These are phyloP conservation scores for Moesziomyces sp. DNA, from an alignment of 1,284 basidiomycete species.

Conservation along the genomic window DNA sequence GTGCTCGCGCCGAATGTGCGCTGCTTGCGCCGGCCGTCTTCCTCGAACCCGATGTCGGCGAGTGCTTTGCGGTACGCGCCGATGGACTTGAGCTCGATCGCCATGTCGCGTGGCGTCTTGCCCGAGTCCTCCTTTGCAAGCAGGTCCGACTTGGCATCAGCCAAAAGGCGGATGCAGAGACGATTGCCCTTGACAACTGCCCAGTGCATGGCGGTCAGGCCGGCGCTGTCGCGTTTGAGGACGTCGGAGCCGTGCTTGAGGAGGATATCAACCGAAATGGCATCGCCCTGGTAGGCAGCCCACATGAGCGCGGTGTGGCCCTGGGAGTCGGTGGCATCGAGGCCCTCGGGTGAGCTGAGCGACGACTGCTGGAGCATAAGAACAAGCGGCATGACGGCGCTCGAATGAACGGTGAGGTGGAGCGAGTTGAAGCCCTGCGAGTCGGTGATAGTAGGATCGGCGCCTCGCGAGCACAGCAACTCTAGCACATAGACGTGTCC, in stretches of 20 bases:
- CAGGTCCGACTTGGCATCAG: constrained; percentile 86
- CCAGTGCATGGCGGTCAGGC: constrained; percentile 94
- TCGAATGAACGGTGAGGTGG: constrained; percentile 93
- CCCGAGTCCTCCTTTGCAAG: constrained; percentile 83
- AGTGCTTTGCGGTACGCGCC: constrained; percentile 87
- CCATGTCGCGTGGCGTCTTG: constrained; percentile 93
- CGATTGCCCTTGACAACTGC: constrained; percentile 96
- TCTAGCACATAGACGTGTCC: constrained; percentile 96
- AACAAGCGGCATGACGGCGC: constrained; percentile 89
- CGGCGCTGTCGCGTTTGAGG: constrained; percentile 80
- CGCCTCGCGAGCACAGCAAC: constrained; percentile 84
- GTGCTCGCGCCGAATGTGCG: constrained; percentile 73
- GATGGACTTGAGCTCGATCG: constrained; percentile 82
- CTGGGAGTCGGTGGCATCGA: constrained; percentile 75
- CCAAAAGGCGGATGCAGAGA: constrained; percentile 81
- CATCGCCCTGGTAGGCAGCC: constrained; percentile 99
- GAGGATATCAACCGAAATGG: constrained; percentile 89
- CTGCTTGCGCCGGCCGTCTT: constrained; percentile 71
- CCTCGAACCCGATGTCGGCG: constrained; percentile 75
- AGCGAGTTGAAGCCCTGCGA: constrained; percentile 96
- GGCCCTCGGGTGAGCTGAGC: constrained; percentile 29
- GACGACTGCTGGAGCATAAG: constrained; percentile 86
- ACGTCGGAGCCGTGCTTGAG: constrained; percentile 87
- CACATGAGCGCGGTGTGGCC: constrained; percentile 98
- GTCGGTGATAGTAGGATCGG: constrained; percentile 90